Conservation (phyloP, 2,329 filamentous ascomycete species). For the Lachnellula arida region DNA sequence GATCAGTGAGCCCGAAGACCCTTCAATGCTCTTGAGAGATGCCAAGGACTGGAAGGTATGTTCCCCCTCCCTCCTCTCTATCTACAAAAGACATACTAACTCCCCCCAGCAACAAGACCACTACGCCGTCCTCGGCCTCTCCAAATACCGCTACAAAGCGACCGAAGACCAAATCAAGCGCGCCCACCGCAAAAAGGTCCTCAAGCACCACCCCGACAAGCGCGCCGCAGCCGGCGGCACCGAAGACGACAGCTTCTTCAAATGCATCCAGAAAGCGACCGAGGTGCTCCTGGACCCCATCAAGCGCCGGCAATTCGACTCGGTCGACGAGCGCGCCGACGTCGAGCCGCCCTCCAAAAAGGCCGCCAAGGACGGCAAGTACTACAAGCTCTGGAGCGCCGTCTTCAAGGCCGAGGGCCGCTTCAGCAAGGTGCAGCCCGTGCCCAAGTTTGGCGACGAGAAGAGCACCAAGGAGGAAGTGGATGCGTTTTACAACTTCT, state of each 20-base stretch:
- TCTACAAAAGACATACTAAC: slow-evolving; percentile 12
- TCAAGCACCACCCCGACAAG: slow-evolving; percentile 98
- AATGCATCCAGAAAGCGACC: slow-evolving; percentile 98
- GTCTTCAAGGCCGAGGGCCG: slow-evolving; percentile 90
- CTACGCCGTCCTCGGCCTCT: slow-evolving; percentile 91
- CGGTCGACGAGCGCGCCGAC: slow-evolving; percentile 89
- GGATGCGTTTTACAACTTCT: slow-evolving; percentile 98
- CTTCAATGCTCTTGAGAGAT: slow-evolving; percentile 84
- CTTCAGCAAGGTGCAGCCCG: slow-evolving; percentile 88
- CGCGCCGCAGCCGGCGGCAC: slow-evolving; percentile 83
- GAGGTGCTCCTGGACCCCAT: slow-evolving; percentile 89
- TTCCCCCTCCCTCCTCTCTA: slow-evolving; percentile 1
- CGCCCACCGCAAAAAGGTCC: slow-evolving; percentile 98
- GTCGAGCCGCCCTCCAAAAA: slow-evolving; percentile 93
- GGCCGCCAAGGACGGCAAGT: slow-evolving; percentile 78
- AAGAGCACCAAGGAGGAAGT: slow-evolving; percentile 85
- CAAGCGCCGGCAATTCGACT: slow-evolving; percentile 93
- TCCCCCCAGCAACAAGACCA: slow-evolving; percentile 77
- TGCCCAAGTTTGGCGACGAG: slow-evolving; percentile 79
- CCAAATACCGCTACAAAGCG: slow-evolving; percentile 86
- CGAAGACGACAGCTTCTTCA: slow-evolving; percentile 99
- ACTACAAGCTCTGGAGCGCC: slow-evolving; percentile 88
- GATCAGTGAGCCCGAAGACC: slow-evolving; percentile 90
- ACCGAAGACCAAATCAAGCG: slow-evolving; percentile 99
- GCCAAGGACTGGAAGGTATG: slow-evolving; percentile 99